A percentile compares a stretch with the other conserved stretches of the same genome.
phyloP scores from a whole-genome alignment of 352 stramenopile genomes.

The Globisporangium iwayamae region DNA sequence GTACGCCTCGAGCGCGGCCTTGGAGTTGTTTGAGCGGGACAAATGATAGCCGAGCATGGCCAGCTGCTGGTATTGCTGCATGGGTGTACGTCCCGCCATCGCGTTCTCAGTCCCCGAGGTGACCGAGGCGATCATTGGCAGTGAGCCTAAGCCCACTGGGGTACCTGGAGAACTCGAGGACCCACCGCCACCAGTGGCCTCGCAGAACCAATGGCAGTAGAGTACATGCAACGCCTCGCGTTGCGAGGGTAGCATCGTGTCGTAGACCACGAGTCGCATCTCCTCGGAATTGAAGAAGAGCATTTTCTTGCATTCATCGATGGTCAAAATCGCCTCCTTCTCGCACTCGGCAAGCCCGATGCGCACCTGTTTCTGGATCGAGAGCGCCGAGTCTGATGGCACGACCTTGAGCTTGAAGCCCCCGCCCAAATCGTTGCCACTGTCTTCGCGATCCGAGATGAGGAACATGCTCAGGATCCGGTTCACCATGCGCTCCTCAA shows the following conservation, averaged over 20 bases:
- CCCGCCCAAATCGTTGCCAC: conserved; percentile 18
- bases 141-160: neutral
- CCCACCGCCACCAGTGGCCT: conserved; percentile 12
- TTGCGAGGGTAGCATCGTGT: conserved; percentile 65
- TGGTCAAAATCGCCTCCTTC: conserved; percentile 41
- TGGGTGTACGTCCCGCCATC: neutral
- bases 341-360: conserved; percentile 23
- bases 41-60: conserved; percentile 67
- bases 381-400: conserved; percentile 32
- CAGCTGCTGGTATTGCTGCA: conserved; percentile 43
- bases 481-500: conserved; percentile 54
- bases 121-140: neutral
- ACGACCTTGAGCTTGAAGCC: conserved; percentile 36
- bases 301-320: conserved; percentile 49
- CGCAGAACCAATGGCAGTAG: conserved; percentile 55
- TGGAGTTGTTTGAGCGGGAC: conserved; percentile 48
- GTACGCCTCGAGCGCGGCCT: conserved; percentile 55
- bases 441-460: conserved; percentile 31
- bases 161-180: conserved; percentile 1
- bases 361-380: conserved; percentile 49
- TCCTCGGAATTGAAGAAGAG: conserved; percentile 71
- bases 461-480: conserved; percentile 51
- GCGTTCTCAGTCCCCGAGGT: neutral
- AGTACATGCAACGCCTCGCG: conserved; percentile 57
- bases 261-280: conserved; percentile 57